These are phyloP conservation scores for Kurtzmaniella cleridarum DNA, from an alignment of 805 yeast species.

Conservation along the genomic window DNA sequence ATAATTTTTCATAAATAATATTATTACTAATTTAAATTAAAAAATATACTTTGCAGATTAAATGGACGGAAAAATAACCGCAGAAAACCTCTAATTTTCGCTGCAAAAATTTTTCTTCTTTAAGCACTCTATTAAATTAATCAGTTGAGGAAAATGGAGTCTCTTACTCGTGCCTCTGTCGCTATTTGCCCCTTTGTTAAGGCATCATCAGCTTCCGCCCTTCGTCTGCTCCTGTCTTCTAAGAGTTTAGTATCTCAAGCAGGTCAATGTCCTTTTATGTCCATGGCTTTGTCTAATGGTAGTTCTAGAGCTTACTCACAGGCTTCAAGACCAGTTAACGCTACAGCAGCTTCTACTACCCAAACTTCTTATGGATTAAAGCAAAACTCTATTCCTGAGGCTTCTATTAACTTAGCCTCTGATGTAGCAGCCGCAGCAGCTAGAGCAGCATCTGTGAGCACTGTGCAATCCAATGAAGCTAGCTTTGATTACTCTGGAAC, in stretches of 20 bases:
- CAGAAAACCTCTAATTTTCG: no score
- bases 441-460: conserved; percentile 3
- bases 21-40: no score
- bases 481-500: conserved; percentile 69
- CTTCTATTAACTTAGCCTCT: conserved; percentile 9
- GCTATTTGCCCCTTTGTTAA: conserved; percentile 81
- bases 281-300: conserved; percentile 56
- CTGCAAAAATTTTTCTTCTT: no score
- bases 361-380: conserved; percentile 21
- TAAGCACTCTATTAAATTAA: no score
- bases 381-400: conserved; percentile 25
- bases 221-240: conserved; percentile 49
- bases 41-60: no score
- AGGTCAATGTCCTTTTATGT: conserved; percentile 84
- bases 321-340: conserved; percentile 40
- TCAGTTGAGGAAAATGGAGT: conserved; percentile 55
- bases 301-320: conserved; percentile 40
- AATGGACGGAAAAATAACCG: no score
- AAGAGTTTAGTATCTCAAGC: conserved; percentile 54
- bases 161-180: conserved; percentile 70
- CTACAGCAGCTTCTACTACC: conserved; percentile 40
- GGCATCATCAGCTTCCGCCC: conserved; percentile 50
- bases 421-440: conserved; percentile 4
- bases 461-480: conserved; percentile 41
- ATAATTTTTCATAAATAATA: no score